Conservation (phyloP, 1,139 yeast species). For the Candida smagusa region DNA sequence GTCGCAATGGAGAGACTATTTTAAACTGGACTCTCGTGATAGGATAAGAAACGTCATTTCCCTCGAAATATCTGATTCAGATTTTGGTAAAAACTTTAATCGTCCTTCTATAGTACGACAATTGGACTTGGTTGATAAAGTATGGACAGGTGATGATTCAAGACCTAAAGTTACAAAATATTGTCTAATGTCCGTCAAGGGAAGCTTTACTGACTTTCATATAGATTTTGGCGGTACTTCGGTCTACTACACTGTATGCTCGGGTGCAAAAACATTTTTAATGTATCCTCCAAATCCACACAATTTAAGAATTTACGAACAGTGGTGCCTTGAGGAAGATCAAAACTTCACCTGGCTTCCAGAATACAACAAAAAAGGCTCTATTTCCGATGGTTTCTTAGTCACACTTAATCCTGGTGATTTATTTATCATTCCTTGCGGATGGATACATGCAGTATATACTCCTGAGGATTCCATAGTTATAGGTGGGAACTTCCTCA, state of each 20-base stretch:
- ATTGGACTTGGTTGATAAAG: slow-evolving; percentile 65
- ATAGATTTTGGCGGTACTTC: slow-evolving; percentile 92
- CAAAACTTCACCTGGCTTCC: slow-evolving; percentile 71
- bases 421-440: slow-evolving; percentile 79
- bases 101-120: slow-evolving; percentile 69
- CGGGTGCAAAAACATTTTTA: slow-evolving; percentile 70
- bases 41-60: slow-evolving; percentile 78
- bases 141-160: slow-evolving; percentile 47
- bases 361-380: slow-evolving; percentile 35
- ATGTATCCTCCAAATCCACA: slow-evolving; percentile 72
- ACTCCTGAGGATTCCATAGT: slow-evolving; percentile 81
- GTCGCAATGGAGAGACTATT: slow-evolving; percentile 74
- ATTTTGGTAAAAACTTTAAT: slow-evolving; percentile 49
- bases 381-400: slow-evolving; percentile 51
- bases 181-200: slow-evolving; percentile 79
- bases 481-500: slow-evolving; percentile 83
- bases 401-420: slow-evolving; percentile 70
- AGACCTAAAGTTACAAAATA: slow-evolving; percentile 78
- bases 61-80: slow-evolving; percentile 63
- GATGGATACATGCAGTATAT: slow-evolving; percentile 90
- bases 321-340: slow-evolving; percentile 69
- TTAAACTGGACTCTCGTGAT: slow-evolving; percentile 52
- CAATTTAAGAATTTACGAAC: slow-evolving; percentile 58
- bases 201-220: slow-evolving; percentile 86
- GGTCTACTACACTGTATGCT: slow-evolving; percentile 78